Evolutionary conservation across 208 protist species (phyloP), one percentile per base, ranked within the genome.

Genomic region (Porcisia deanei): DNA sequence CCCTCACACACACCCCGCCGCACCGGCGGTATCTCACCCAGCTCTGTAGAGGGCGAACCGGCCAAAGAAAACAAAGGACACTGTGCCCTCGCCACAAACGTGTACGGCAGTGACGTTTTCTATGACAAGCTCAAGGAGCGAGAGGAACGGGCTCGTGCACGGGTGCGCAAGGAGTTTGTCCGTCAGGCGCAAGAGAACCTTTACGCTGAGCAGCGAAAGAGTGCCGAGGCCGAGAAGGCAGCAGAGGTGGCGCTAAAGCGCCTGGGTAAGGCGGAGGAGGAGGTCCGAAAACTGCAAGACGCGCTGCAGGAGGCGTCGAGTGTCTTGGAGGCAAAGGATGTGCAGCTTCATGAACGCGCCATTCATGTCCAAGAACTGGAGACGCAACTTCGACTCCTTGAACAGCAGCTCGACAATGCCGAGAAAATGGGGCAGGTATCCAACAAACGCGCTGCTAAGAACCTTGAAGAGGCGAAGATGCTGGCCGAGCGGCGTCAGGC

Each of bases 41-140:
- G 39, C 2, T 8, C 61, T 49, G 61, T 53, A 37, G n/a, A 45
- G 8, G 63, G 30, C 45, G 54, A 4, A 25, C 59, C 25, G 3
- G 12, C 1, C 5, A 52, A 39, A 18, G 61, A 60, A 43, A 12
- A 43, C 57, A 37, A n/a, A 61, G 53, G 41, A 20, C 61, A 47
- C 12, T 37, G 49, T 18, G 9, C 9, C 41, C 25, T 54, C 1
- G 16, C 63, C 10, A 63, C 43, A 18, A n/a, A n/a, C 57, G 73
- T 52, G 10, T 58, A 73, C 55, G 43, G 49, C 30, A 81, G 80
- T 43, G 76, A 77, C 47, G 57, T 66, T 9, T 81, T 85, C 45
- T 85, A 79, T 63, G 71, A 85, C 41, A 76, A 77, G 53, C 74
- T 85, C 71, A 74, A 76, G 64, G 75, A 80, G 30, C 71, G 80